Percentiles rank a stretch among this genome's conserved stretches.
Conservation (phyloP, 495 filamentous ascomycete genomes). For the Podospora conica region DNA sequence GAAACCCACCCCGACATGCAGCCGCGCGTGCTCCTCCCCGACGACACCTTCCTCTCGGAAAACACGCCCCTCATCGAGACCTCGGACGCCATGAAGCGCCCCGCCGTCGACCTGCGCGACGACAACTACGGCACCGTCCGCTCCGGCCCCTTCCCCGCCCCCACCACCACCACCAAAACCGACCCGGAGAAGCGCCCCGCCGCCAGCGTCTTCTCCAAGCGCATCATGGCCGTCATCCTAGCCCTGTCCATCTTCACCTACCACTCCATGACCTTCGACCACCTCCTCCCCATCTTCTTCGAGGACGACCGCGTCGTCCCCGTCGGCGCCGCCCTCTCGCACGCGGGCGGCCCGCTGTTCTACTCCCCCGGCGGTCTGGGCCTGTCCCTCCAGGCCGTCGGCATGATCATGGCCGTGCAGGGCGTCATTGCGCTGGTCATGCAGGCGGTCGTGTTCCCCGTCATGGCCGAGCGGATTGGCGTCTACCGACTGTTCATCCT, state of each 20-base stretch:
- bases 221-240: constrained; percentile 61
- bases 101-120: constrained; percentile 61
- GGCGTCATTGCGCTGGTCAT: constrained; percentile 73
- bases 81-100: constrained; percentile 61
- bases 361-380: constrained; percentile 70
- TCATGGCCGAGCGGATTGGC: constrained; percentile 63
- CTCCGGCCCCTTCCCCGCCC: constrained; percentile 41
- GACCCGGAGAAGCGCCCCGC: constrained; percentile 23
- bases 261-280: constrained; percentile 82
- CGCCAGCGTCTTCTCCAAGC: constrained; percentile 54
- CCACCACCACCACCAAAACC: constrained; percentile 19
- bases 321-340: constrained; percentile 19
- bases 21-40: constrained; percentile 47
- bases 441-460: constrained; percentile 69
- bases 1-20: constrained; percentile 81
- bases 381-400: constrained; percentile 64
- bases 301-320: constrained; percentile 55
- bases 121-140: constrained; percentile 79
- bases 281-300: constrained; percentile 76
- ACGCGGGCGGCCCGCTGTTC: constrained; percentile 34
- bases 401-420: constrained; percentile 73
- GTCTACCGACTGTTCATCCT: constrained; percentile 67
- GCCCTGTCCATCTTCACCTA: constrained; percentile 80
- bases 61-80: constrained; percentile 68
- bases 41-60: constrained; percentile 50